These are phyloP conservation scores for Malus sieversii DNA, from an alignment of 306 rosid genomes.

Conservation along the genomic window DNA sequence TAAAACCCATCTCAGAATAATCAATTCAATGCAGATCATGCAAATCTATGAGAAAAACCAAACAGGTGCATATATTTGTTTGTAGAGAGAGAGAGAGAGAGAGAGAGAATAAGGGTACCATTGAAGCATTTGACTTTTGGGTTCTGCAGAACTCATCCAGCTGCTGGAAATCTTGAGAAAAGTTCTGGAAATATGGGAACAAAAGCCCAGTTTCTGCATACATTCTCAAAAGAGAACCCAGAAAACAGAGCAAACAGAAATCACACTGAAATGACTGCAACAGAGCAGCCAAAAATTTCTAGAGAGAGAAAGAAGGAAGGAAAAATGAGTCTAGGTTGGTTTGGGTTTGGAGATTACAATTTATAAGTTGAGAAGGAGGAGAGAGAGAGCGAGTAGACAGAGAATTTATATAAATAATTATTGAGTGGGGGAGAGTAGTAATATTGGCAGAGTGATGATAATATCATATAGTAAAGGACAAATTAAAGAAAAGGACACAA, in stretches of 20 bases:
- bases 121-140: constrained; percentile 51
- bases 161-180: constrained; percentile 69
- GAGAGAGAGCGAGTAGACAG: constrained; percentile 8
- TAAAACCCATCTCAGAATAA: constrained; percentile 8
- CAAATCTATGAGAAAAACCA: constrained; percentile 6
- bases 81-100: background rate
- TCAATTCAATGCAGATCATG: constrained; percentile 31
- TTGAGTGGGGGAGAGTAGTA: constrained; percentile 15
- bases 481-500: constrained; percentile 46
- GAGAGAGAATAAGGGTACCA: constrained; percentile 33
- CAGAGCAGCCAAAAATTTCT: constrained; percentile 18
- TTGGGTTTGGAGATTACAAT: constrained; percentile 2
- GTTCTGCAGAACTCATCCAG: constrained; percentile 68
- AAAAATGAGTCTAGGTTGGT: background rate
- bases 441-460: constrained; percentile 28
- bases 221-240: constrained; percentile 32
- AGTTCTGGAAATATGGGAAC: constrained; percentile 57
- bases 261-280: background rate
- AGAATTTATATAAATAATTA: constrained; percentile 29
- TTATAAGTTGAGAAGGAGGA: background rate
- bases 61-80: background rate
- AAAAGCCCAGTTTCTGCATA: constrained; percentile 68
- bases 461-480: constrained; percentile 50
- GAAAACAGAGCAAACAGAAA: constrained; percentile 12
- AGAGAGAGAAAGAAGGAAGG: background rate